Base-by-base conservation (phyloP, 148 eudicot genomes). In the Beta vulgaris region DNA sequence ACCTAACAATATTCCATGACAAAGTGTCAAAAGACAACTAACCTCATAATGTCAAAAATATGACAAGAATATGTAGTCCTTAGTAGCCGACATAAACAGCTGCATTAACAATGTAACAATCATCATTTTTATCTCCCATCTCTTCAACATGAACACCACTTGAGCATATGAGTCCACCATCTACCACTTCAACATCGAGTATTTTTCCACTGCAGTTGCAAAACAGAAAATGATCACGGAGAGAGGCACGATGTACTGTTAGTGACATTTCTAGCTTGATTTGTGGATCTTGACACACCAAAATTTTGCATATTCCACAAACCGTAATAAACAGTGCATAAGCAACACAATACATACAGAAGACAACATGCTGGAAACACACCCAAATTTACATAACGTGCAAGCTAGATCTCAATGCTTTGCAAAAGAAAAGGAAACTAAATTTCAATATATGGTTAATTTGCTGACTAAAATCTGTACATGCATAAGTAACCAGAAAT, bases 61-160 rank as follows among this genome's bases (percentile, higher is more conserved):
- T 26, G 55, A 26, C 49, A 31, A 26, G 5, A 58, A 28, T 44
- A 68, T 31, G 59, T 63, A 73, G 42, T 78, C 26, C 35, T 43
- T 69, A 92, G 70, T 95, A 95, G 54, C 97, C 98, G 70, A 95
- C 93, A 80, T 95, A 95, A 69, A 95, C 97, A 59, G 97, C 98
- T 18, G 98, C 98, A 84, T 95, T 95, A 58, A 95, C 98, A 69
- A 95, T 92, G 85, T 90, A 92, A 78, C 97, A 92, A 57, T 95
- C 93, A 15, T 90, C 97, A 72, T 90, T 92, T 77, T 90, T 92
- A 80, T 95, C 96, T 75, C 98, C 98, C 97, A 95, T 92, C 82
- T 95, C 98, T 85, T 95, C 97, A 40, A 95, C 97, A 72, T 74
- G 93, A 59, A 95, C 97, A 69, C 98, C 98, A 40, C 98, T 95